These are phyloP conservation scores for Podochytrium sp. DNA, from an alignment of 192 early-diverging fungal species.

Conservation along the genomic window DNA sequence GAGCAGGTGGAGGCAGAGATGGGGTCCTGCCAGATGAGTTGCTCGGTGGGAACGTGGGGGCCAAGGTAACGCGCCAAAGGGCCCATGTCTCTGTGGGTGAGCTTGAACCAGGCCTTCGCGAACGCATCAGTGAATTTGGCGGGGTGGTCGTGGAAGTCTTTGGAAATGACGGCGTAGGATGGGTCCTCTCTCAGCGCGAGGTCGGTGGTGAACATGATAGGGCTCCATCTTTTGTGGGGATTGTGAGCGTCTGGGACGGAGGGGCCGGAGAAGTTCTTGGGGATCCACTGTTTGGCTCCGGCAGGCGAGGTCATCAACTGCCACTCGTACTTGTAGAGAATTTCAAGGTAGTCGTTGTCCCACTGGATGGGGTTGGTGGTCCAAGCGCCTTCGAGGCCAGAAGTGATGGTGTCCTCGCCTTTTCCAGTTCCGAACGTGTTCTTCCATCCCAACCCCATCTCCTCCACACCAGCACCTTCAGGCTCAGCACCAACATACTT, in stretches of 20 bases:
- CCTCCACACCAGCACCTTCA: constrained; percentile 20
- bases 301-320: constrained; percentile 34
- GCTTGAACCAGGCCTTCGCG: constrained; percentile 46
- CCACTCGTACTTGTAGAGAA: constrained; percentile 33
- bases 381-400: constrained; percentile 42
- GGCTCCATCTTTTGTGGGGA: neutral
- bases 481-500: constrained; percentile 19
- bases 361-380: constrained; percentile 23
- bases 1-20: constrained; percentile 20
- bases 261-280: neutral
- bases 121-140: constrained; percentile 35
- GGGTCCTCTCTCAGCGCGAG: constrained; percentile 30
- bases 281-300: constrained; percentile 34
- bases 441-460: constrained; percentile 24
- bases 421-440: constrained; percentile 32
- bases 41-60: constrained; percentile 27
- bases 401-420: constrained; percentile 32
- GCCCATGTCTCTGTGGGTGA: constrained; percentile 43
- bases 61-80: constrained; percentile 35
- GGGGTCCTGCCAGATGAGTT: constrained; percentile 42
- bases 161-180: constrained; percentile 12
- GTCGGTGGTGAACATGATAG: constrained; percentile 34
- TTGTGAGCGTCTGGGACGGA: constrained; percentile 15
- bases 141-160: constrained; percentile 16
- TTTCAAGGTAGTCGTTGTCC: constrained; percentile 43